Base-by-base conservation (phyloP, 2,329 filamentous ascomycete genomes). In the Cladosporium sp. region DNA sequence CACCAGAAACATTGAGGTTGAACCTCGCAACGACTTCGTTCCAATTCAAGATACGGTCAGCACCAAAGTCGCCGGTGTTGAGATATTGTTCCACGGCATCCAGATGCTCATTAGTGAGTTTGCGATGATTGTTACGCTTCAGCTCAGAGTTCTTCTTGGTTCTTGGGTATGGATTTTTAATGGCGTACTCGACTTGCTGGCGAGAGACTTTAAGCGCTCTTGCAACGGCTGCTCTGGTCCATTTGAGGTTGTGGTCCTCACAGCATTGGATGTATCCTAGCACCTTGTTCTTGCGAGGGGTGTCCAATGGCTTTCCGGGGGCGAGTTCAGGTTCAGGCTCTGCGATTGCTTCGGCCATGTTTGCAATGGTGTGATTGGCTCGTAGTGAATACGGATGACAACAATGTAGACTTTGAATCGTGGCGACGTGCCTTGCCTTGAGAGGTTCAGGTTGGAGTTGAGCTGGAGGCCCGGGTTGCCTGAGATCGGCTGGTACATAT, bases 201-300 rank as follows among this genome's bases (percentile, higher is more conserved):
- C 49, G 49, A 6, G 25, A 18, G 13, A 53, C 49, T 28, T 53
- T 53, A 25, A 26, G 26, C 26, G 49, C 49, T 18, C 16, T 53
- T 7, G 49, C 49, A 25, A 53, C 49, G 49, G 25, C 49, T 18
- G 26, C 25, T 30, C 26, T 53, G 25, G 49, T 53, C 49, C 49
- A 53, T 30, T 28, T 53, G 4, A 53, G 25, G 26, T 53, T 8
- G 14, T 53, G 25, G 16, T 53, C 49, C 26, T 53, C 49, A 30
- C 49, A 53, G 25, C 49, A 53, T 28, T 53, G 49, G 25, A 53
- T 53, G 49, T 53, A 53, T 18, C 49, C 49, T 26, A 53, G 49
- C 16, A 53, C 49, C 18, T 28, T 53, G 49, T 53, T 53, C 25
- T 53, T 53, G 25, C 49, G 25, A n/a, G 49, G 49, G 18, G 49